Percentiles rank a stretch among this genome's conserved stretches.
These are phyloP conservation scores for Coffea canephora DNA, from an alignment of 257 asterid genomes.

Conservation along the genomic window DNA sequence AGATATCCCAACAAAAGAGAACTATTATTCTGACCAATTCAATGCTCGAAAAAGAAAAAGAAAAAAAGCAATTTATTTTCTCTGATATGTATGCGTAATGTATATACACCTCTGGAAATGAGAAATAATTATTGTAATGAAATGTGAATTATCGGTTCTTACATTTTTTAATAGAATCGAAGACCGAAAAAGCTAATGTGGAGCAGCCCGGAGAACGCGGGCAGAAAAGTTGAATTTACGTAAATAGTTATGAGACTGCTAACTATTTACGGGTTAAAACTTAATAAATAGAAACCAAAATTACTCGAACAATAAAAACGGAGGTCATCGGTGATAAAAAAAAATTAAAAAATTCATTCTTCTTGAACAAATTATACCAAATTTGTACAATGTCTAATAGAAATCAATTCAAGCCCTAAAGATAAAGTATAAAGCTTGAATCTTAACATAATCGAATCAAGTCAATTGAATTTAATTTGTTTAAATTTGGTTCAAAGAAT, in stretches of 20 bases:
- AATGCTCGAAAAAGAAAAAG: slow-evolving; percentile 29
- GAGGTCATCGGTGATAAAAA: no score
- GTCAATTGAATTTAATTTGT: no score
- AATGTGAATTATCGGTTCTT: slow-evolving; percentile 44
- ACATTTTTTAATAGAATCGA: slow-evolving; percentile 43
- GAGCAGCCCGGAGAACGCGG: slow-evolving; percentile 60
- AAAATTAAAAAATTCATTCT: no score
- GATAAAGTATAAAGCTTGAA: no score
- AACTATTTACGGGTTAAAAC: slow-evolving; percentile 1
- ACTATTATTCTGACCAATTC: slow-evolving; percentile 47
- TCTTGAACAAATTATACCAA: no score
- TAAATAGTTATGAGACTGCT: slow-evolving; percentile 16
- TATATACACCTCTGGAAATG: background rate
- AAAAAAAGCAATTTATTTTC: slow-evolving; percentile 9
- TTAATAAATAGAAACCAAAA: no score
- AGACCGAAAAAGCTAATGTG: slow-evolving; percentile 51
- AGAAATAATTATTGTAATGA: slow-evolving; percentile 21
- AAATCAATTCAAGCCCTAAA: no score
- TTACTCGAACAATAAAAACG: no score
- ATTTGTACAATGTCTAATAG: no score
- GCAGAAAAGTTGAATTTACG: slow-evolving; percentile 31
- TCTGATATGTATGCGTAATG: slow-evolving; percentile 6
- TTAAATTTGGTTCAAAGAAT: no score
- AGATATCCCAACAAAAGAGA: slow-evolving; percentile 41
- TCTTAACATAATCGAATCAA: no score